phyloP scores from a whole-genome alignment of 768 basidiomycete genomes.

The Lepiota venenata region DNA sequence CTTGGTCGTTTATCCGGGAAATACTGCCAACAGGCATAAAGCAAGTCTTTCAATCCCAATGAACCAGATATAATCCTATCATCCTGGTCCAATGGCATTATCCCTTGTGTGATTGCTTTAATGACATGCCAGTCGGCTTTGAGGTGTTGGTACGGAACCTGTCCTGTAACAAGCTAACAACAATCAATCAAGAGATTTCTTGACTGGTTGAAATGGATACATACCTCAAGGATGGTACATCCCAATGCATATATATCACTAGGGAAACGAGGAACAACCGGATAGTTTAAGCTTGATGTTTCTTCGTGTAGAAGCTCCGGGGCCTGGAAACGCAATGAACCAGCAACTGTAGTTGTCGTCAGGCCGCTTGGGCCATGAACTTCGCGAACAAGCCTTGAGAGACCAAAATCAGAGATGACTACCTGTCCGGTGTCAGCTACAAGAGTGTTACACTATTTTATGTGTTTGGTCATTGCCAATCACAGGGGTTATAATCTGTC shows the following conservation, averaged over 20 bases:
- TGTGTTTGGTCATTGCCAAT: not conserved
- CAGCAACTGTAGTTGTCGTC: slow-evolving; percentile 18
- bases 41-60: slow-evolving; percentile 3
- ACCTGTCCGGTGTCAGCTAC: slow-evolving; percentile 27
- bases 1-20: slow-evolving; percentile 13
- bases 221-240: slow-evolving; percentile 28
- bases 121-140: slow-evolving; percentile 22
- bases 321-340: slow-evolving; percentile 27
- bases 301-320: slow-evolving; percentile 24
- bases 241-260: slow-evolving; percentile 30
- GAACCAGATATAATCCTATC: not conserved
- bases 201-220: not conserved
- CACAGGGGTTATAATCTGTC: not conserved
- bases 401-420: slow-evolving; percentile 29
- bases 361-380: slow-evolving; percentile 20
- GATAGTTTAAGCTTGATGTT: slow-evolving; percentile 1
- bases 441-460: slow-evolving; percentile 32
- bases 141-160: slow-evolving; percentile 23
- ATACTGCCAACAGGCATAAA: slow-evolving; percentile 18
- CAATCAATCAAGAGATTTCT: not conserved
- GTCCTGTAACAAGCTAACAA: slow-evolving; percentile 22
- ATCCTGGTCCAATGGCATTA: not conserved
- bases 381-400: slow-evolving; percentile 27
- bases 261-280: slow-evolving; percentile 14
- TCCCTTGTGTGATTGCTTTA: slow-evolving; percentile 17